These are phyloP conservation scores for Xylariaceae sp. DNA, from an alignment of 2,329 filamentous ascomycete genomes.

Conservation along the genomic window DNA sequence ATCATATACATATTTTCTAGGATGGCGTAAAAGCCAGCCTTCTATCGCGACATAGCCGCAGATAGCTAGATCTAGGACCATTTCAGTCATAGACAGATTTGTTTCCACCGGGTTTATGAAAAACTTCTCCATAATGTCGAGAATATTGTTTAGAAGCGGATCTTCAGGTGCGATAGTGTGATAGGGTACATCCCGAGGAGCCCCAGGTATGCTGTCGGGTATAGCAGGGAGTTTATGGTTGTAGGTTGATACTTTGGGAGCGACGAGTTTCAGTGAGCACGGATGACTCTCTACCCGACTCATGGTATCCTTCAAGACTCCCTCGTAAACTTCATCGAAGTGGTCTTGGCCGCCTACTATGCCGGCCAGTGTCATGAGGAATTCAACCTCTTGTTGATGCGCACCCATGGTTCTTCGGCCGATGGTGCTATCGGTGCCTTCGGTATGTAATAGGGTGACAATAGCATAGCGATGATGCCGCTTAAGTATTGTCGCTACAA, in stretches of 20 bases:
- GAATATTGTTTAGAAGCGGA: slow-evolving; percentile 60
- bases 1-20: slow-evolving; percentile 57
- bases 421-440: slow-evolving; percentile 50
- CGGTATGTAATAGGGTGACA: slow-evolving; percentile 68
- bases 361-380: slow-evolving; percentile 65
- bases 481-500: slow-evolving; percentile 80
- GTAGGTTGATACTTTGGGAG: slow-evolving; percentile 54
- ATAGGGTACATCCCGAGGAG: slow-evolving; percentile 55
- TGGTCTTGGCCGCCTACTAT: slow-evolving; percentile 64
- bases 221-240: slow-evolving; percentile 54
- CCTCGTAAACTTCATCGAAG: slow-evolving; percentile 69
- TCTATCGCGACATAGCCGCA: slow-evolving; percentile 84
- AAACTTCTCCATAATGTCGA: slow-evolving; percentile 72
- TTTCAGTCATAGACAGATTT: slow-evolving; percentile 82
- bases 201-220: slow-evolving; percentile 54
- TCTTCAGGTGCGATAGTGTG: slow-evolving; percentile 62
- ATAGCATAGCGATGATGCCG: slow-evolving; percentile 86
- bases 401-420: slow-evolving; percentile 66
- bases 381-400: slow-evolving; percentile 70
- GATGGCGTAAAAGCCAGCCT: slow-evolving; percentile 81
- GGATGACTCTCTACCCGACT: slow-evolving; percentile 66
- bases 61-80: slow-evolving; percentile 74
- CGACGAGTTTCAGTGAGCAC: slow-evolving; percentile 67
- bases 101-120: slow-evolving; percentile 88
- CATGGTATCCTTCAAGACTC: slow-evolving; percentile 67